Evolutionary conservation across 2,329 filamentous ascomycete genomes (phyloP).

Genomic region (Emydomyces testavorans): DNA sequence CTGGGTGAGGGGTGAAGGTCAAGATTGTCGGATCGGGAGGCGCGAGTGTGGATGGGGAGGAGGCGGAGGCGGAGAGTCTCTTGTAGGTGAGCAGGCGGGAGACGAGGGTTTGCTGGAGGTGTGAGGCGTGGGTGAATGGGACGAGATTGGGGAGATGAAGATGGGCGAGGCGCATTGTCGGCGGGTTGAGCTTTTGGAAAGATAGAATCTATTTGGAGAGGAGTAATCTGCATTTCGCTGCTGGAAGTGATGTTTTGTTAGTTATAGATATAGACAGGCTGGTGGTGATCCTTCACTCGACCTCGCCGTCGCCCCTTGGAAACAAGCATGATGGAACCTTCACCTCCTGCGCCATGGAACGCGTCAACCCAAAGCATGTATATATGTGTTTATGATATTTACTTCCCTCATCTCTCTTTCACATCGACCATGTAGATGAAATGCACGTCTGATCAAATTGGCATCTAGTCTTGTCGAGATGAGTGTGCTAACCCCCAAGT

Average conservation of each 20-base stretch:
- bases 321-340: constrained; percentile 3
- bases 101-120: constrained; percentile 48
- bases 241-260: no score
- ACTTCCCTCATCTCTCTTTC: not conserved
- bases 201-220: no score
- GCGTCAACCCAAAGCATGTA: not conserved
- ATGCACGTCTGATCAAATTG: constrained; percentile 1
- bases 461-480: not conserved
- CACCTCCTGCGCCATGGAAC: constrained; percentile 1
- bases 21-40: constrained; percentile 58
- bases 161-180: constrained; percentile 47
- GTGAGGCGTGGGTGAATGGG: constrained; percentile 44
- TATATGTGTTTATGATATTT: not conserved
- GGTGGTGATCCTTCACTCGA: not conserved
- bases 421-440: constrained; percentile 11
- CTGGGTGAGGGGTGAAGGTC: constrained; percentile 69
- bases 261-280: no score
- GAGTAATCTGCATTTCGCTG: no score
- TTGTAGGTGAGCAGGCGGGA: constrained; percentile 51
- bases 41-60: constrained; percentile 16
- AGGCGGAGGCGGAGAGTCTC: constrained; percentile 28
- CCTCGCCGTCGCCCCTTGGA: not conserved
- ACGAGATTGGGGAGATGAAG: constrained; percentile 46
- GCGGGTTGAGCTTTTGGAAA: no score
- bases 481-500: not conserved